phyloP scores from a whole-genome alignment of 208 protist species.

The Wallacemonas sp. region DNA sequence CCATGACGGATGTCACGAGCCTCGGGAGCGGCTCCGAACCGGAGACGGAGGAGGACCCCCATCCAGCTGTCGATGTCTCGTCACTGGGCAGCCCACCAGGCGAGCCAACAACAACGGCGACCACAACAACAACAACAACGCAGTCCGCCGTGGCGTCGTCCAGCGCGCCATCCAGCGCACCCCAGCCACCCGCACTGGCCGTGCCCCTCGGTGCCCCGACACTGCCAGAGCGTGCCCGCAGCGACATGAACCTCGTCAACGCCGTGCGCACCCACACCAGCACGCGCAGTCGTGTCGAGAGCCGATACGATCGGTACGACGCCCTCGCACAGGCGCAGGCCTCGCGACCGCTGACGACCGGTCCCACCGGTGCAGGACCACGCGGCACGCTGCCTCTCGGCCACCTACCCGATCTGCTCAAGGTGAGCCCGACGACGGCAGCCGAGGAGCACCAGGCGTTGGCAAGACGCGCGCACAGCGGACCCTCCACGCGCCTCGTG shows the following conservation, averaged over 20 bases:
- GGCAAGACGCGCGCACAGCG: background rate
- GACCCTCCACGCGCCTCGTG: background rate
- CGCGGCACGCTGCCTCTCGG: background rate
- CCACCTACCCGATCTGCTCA: background rate
- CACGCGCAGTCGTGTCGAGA: constrained; percentile 12
- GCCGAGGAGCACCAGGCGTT: constrained; percentile 23
- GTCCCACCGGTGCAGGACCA: background rate
- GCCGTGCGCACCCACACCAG: background rate
- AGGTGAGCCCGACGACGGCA: background rate
- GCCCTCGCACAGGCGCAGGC: constrained; percentile 11
- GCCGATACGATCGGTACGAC: constrained; percentile 9
- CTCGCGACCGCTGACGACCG: background rate
- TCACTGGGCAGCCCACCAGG: background rate
- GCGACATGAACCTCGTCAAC: background rate
- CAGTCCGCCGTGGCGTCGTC: background rate
- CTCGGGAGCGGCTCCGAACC: background rate
- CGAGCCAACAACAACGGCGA: background rate
- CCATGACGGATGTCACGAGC: background rate
- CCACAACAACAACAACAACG: background rate
- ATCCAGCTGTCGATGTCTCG: background rate
- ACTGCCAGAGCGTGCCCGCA: background rate
- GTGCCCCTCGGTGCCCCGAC: too few species aligned
- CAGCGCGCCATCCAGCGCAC: constrained; percentile 4
- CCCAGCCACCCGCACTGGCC: too few species aligned
- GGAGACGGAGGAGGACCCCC: background rate